A percentile compares a stretch with the other conserved stretches of the same genome.
Evolutionary conservation across 2,329 filamentous ascomycete species (phyloP).

Genomic region (Fusarium neocosmosporiellum): DNA sequence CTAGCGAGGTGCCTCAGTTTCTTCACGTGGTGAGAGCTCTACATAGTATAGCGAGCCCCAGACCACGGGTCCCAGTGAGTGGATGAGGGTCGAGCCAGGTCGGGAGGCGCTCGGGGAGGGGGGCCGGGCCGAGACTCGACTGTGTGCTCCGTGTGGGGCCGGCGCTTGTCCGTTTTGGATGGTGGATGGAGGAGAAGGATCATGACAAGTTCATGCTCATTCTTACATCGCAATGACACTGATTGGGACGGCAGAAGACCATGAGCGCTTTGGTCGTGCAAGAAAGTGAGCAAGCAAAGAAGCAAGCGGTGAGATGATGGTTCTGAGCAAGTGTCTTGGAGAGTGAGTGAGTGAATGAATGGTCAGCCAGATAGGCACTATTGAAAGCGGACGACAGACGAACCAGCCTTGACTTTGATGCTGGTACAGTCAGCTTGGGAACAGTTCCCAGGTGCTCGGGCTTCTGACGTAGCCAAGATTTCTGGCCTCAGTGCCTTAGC

Average conservation of each 20-base stretch:
- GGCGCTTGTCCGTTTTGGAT: conserved; percentile 11
- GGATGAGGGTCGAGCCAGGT: conserved; percentile 1
- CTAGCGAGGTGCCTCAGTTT: background rate
- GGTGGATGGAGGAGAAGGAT: background rate
- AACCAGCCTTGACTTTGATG: background rate
- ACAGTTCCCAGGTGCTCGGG: background rate
- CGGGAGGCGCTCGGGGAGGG: background rate
- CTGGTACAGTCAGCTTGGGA: background rate
- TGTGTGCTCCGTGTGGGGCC: conserved; percentile 17
- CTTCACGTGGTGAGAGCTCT: conserved; percentile 2
- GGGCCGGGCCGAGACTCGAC: conserved; percentile 17
- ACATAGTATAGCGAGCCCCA: conserved; percentile 3
- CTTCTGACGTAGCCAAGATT: background rate
- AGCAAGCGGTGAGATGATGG: background rate
- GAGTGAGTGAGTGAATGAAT: background rate
- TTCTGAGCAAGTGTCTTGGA: background rate
- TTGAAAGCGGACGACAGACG: background rate
- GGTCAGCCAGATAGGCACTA: background rate
- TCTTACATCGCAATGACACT: conserved; percentile 11
- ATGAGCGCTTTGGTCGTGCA: background rate
- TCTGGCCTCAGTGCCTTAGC: background rate
- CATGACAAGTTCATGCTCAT: conserved; percentile 14
- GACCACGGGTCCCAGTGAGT: conserved; percentile 19
- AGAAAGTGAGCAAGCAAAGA: background rate
- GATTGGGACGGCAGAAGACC: background rate